These are phyloP conservation scores for Leccinum longicurvipes DNA, from an alignment of 768 basidiomycete species.

Conservation along the genomic window DNA sequence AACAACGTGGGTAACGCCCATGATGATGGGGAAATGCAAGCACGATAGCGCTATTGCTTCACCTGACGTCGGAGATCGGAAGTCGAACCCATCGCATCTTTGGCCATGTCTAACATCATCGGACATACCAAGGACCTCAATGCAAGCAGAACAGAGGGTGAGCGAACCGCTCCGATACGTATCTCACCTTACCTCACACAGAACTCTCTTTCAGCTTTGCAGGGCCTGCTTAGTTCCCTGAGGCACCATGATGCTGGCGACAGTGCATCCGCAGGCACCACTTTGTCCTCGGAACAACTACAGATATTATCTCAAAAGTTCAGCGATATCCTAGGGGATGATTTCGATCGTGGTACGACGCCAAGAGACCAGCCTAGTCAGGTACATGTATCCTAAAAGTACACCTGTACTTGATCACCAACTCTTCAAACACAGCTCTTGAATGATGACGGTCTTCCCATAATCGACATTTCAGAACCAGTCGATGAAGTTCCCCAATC, in stretches of 20 bases:
- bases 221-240: slow-evolving; percentile 38
- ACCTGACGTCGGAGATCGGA: slow-evolving; percentile 19
- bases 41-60: not conserved
- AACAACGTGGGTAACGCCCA: slow-evolving; percentile 42
- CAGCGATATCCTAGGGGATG: slow-evolving; percentile 47
- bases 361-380: slow-evolving; percentile 57
- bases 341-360: slow-evolving; percentile 35
- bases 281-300: slow-evolving; percentile 47
- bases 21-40: slow-evolving; percentile 26
- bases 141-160: slow-evolving; percentile 37
- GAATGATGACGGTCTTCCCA: slow-evolving; percentile 77
- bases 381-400: slow-evolving; percentile 41
- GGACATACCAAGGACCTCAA: slow-evolving; percentile 26
- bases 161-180: slow-evolving; percentile 14
- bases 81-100: not conserved
- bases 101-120: slow-evolving; percentile 20
- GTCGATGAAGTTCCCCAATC: slow-evolving; percentile 25
- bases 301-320: slow-evolving; percentile 58
- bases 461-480: slow-evolving; percentile 74
- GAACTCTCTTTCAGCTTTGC: slow-evolving; percentile 32
- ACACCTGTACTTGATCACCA: slow-evolving; percentile 20
- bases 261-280: slow-evolving; percentile 13
- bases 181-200: slow-evolving; percentile 7
- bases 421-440: slow-evolving; percentile 45
- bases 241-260: slow-evolving; percentile 23